phyloP scores from a whole-genome alignment of 139 green algal species.

The Chlamydomonas sp. region DNA sequence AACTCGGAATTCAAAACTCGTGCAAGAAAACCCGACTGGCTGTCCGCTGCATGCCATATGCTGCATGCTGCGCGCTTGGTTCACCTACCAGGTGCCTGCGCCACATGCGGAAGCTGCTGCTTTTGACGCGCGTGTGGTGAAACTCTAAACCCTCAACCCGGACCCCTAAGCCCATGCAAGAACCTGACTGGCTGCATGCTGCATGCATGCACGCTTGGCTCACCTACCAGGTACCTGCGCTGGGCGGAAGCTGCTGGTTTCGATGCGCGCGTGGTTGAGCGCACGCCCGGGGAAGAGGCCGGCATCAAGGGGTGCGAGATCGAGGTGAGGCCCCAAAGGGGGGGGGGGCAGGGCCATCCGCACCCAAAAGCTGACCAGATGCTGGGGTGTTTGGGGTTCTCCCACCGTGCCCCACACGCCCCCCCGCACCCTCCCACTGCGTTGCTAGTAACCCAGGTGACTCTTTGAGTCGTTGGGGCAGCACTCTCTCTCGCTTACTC shows the following conservation, averaged over 20 bases:
- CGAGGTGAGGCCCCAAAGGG: slow-evolving; percentile 56
- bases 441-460: neutral
- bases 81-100: too few species aligned
- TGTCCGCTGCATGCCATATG: too few species aligned
- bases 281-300: slow-evolving; percentile 64
- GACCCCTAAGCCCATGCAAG: neutral
- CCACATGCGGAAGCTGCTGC: neutral
- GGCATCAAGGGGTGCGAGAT: slow-evolving; percentile 86
- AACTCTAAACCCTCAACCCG: neutral
- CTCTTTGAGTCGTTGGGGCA: too few species aligned
- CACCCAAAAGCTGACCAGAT: neutral
- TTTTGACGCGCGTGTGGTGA: neutral
- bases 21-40: too few species aligned
- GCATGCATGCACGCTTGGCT: neutral
- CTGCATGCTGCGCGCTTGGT: too few species aligned
- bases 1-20: too few species aligned
- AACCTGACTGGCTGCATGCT: neutral
- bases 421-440: neutral
- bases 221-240: neutral
- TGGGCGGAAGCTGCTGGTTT: slow-evolving; percentile 61
- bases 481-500: neutral
- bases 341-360: neutral
- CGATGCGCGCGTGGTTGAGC: slow-evolving; percentile 33
- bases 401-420: neutral
- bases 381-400: neutral